Evolutionary conservation across 192 early-diverging fungal species (phyloP).

Genomic region (Coemansia sp.): DNA sequence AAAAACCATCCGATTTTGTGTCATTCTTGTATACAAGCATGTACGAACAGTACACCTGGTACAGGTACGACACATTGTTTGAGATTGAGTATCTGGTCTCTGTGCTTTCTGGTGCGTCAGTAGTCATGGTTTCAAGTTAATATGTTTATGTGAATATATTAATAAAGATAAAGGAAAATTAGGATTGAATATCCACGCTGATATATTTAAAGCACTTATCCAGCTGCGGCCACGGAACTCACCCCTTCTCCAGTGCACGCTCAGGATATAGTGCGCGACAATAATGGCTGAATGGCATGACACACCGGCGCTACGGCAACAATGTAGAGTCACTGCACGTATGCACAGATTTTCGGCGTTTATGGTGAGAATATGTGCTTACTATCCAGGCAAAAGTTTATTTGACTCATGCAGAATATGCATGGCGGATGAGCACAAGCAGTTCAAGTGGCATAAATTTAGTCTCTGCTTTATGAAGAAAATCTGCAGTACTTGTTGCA

Average conservation of each 20-base stretch:
- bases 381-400: too few species aligned
- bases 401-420: background rate
- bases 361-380: background rate
- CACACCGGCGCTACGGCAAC: background rate
- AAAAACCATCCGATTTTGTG: slow-evolving; percentile 11
- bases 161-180: background rate
- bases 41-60: slow-evolving; percentile 54
- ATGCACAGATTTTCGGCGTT: background rate
- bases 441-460: too few species aligned
- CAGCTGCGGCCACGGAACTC: too few species aligned
- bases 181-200: background rate
- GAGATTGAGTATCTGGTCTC: slow-evolving; percentile 33
- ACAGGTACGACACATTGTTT: slow-evolving; percentile 47
- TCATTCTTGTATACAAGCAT: slow-evolving; percentile 38
- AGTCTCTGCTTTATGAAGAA: too few species aligned
- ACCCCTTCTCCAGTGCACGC: too few species aligned
- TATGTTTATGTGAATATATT: background rate
- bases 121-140: background rate
- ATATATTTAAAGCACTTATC: too few species aligned
- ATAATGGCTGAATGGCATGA: background rate
- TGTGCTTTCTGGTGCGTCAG: background rate
- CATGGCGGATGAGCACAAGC: too few species aligned
- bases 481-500: too few species aligned
- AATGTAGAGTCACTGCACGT: background rate
- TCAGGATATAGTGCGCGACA: too few species aligned